phyloP scores from a whole-genome alignment of 2,329 filamentous ascomycete genomes.

The Fusarium tuaranense region DNA sequence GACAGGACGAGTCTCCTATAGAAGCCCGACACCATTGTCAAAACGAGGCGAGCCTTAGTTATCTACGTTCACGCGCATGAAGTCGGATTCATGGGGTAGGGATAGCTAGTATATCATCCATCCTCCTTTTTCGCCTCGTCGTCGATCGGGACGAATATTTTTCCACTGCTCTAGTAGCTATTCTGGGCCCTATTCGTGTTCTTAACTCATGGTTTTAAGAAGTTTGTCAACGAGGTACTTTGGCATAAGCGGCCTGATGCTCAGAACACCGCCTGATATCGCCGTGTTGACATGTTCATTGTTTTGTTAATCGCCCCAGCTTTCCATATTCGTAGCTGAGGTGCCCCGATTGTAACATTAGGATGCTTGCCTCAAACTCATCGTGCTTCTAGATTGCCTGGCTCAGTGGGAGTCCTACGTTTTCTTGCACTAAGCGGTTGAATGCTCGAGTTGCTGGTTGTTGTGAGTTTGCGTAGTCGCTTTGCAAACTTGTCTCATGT shows the following conservation, averaged over 20 bases:
- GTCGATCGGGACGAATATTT: too few species aligned
- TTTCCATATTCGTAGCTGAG: not conserved
- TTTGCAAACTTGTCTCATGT: not conserved
- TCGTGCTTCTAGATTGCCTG: not conserved
- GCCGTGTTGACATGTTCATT: not conserved
- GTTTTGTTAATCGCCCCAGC: not conserved
- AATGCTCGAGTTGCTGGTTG: not conserved
- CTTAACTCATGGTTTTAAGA: not conserved
- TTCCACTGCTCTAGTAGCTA: not conserved
- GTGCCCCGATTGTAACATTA: not conserved
- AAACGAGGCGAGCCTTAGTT: not conserved
- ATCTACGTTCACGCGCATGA: not conserved
- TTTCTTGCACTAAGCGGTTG: not conserved
- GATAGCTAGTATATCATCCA: not conserved
- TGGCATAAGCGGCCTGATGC: not conserved
- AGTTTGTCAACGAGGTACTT: not conserved
- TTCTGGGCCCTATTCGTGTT: not conserved
- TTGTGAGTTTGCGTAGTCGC: not conserved
- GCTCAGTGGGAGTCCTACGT: not conserved
- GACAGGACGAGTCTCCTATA: not conserved
- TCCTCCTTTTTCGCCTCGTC: too few species aligned
- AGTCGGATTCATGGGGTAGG: not conserved
- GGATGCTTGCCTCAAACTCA: not conserved
- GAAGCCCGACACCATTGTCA: not conserved
- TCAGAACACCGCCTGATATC: not conserved